These are phyloP conservation scores for Talaromyces islandicus DNA, from an alignment of 2,329 filamentous ascomycete genomes.

Conservation along the genomic window DNA sequence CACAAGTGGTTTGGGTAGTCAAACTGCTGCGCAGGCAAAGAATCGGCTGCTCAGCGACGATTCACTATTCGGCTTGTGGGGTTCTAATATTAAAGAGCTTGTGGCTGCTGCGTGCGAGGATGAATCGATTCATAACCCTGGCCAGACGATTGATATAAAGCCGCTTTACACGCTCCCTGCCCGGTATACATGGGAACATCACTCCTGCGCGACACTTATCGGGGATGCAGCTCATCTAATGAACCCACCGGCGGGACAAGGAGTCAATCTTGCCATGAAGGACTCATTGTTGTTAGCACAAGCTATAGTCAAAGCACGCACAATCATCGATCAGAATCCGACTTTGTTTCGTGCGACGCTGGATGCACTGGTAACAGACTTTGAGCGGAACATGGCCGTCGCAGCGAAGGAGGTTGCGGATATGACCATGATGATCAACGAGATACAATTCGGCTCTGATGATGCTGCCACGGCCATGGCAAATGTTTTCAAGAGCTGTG, in stretches of 20 bases:
- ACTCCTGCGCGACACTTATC: conserved; percentile 15
- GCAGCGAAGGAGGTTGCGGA: background rate
- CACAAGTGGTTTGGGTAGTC: background rate
- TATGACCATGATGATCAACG: background rate
- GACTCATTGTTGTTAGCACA: conserved; percentile 18
- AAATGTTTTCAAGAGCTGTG: background rate
- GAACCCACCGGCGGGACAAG: conserved; percentile 20
- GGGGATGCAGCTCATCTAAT: conserved; percentile 27
- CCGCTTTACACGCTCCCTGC: background rate
- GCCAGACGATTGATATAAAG: background rate
- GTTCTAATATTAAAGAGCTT: background rate
- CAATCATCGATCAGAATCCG: background rate
- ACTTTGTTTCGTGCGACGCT: background rate
- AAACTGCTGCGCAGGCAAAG: background rate
- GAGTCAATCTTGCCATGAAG: conserved; percentile 21
- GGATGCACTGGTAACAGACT: background rate
- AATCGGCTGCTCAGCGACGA: background rate
- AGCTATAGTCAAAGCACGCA: conserved; percentile 14
- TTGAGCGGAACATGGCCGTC: background rate
- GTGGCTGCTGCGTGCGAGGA: background rate
- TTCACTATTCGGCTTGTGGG: background rate
- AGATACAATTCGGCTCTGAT: background rate
- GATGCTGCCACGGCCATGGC: background rate
- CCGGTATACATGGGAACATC: background rate
- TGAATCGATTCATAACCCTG: background rate